These are phyloP conservation scores for Astragalus glycyphyllos DNA, from an alignment of 306 rosid genomes.

Conservation along the genomic window DNA sequence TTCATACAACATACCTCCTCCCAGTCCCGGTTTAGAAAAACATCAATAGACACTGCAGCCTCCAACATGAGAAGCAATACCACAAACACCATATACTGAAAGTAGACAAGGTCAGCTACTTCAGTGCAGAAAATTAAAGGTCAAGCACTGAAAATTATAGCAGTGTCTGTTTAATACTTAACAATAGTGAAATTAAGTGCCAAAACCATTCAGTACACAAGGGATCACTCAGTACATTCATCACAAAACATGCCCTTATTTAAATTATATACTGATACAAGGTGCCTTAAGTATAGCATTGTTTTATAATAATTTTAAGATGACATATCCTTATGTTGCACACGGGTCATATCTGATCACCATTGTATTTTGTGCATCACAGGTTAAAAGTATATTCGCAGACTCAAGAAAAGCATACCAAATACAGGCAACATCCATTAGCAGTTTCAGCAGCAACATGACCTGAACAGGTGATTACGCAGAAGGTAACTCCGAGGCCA, in stretches of 20 bases:
- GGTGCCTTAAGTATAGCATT: not conserved
- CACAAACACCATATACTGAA: slow-evolving; percentile 73
- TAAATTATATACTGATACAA: not conserved
- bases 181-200: not conserved
- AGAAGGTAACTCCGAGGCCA: slow-evolving; percentile 68
- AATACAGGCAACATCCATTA: slow-evolving; percentile 79
- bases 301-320: not conserved
- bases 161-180: slow-evolving; percentile 4
- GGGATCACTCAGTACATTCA: slow-evolving; percentile 14
- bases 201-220: not conserved
- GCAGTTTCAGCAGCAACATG: slow-evolving; percentile 84
- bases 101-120: slow-evolving; percentile 41
- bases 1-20: slow-evolving; percentile 57
- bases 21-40: slow-evolving; percentile 75
- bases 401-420: slow-evolving; percentile 66
- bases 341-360: not conserved
- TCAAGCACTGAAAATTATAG: slow-evolving; percentile 8
- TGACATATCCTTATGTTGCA: not conserved
- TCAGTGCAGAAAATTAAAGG: slow-evolving; percentile 24
- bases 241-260: not conserved
- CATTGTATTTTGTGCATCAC: not conserved
- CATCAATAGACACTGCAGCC: slow-evolving; percentile 72
- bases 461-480: slow-evolving; percentile 77
- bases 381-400: slow-evolving; percentile 6
- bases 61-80: slow-evolving; percentile 69